phyloP scores from a whole-genome alignment of 2,329 filamentous ascomycete genomes.

The Nigrospora sphaerica region DNA sequence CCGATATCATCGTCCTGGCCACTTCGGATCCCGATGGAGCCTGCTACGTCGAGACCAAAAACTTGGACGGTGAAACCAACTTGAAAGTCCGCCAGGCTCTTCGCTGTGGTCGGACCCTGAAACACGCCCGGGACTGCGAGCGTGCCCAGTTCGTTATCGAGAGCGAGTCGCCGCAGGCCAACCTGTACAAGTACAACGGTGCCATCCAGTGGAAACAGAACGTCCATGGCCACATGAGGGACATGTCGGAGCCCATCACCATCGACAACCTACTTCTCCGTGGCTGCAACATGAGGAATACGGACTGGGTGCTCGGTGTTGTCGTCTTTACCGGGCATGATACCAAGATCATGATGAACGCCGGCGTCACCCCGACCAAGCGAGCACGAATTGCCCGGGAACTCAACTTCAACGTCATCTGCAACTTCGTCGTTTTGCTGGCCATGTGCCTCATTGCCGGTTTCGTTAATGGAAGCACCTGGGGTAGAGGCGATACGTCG shows the following conservation, averaged over 20 bases:
- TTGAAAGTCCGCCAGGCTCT: conserved; percentile 90
- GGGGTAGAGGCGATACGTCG: conserved; percentile 68
- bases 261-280: conserved; percentile 94
- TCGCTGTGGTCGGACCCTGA: conserved; percentile 73
- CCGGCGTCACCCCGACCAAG: conserved; percentile 91
- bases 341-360: conserved; percentile 99
- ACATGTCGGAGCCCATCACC: conserved; percentile 86
- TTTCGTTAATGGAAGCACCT: conserved; percentile 77
- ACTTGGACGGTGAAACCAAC: conserved; percentile 95
- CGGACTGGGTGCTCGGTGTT: conserved; percentile 89
- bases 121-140: conserved; percentile 89
- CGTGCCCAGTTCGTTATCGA: conserved; percentile 80
- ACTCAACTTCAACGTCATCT: conserved; percentile 94
- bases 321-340: conserved; percentile 93
- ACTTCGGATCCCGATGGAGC: conserved; percentile 91
- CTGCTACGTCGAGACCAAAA: conserved; percentile 98
- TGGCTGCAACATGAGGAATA: conserved; percentile 90
- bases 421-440: conserved; percentile 88
- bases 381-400: conserved; percentile 85
- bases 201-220: conserved; percentile 81
- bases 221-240: conserved; percentile 53
- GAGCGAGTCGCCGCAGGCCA: conserved; percentile 85
- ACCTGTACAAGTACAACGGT: conserved; percentile 91
- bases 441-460: conserved; percentile 82
- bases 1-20: conserved; percentile 84